Conservation (phyloP, 148 eudicot genomes). For the Hydrangea macrophylla region DNA sequence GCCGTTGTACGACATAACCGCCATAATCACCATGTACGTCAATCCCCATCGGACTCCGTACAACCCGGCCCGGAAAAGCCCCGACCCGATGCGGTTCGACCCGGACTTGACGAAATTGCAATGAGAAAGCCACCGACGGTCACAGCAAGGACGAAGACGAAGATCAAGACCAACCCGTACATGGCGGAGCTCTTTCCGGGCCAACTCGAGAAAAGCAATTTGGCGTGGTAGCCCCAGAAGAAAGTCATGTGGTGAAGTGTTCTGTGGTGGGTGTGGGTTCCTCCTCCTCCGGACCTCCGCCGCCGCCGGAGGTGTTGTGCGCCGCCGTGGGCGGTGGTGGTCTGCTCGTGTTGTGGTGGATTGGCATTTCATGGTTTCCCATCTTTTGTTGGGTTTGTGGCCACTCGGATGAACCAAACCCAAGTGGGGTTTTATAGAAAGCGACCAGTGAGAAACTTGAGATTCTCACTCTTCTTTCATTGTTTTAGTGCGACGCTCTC, state of each 20-base stretch:
- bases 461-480: neutral
- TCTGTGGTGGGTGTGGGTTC: slow-evolving; percentile 13
- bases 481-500: neutral
- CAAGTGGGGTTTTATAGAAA: neutral
- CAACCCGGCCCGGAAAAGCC: slow-evolving; percentile 44
- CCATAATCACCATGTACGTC: slow-evolving; percentile 60
- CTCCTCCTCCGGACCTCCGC: no score
- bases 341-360: slow-evolving; percentile 22
- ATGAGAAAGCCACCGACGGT: slow-evolving; percentile 50
- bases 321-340: slow-evolving; percentile 17
- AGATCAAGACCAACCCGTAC: slow-evolving; percentile 53
- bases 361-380: neutral
- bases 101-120: slow-evolving; percentile 37
- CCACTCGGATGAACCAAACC: neutral
- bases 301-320: slow-evolving; percentile 1
- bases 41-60: slow-evolving; percentile 52
- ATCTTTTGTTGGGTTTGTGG: neutral
- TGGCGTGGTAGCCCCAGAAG: slow-evolving; percentile 63
- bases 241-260: slow-evolving; percentile 39
- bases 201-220: slow-evolving; percentile 66
- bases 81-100: slow-evolving; percentile 35
- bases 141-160: slow-evolving; percentile 54
- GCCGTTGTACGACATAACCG: slow-evolving; percentile 65
- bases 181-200: slow-evolving; percentile 59
- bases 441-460: neutral